These are phyloP conservation scores for Strobilomyces echinocephalus DNA, from an alignment of 768 basidiomycete genomes.

Conservation along the genomic window DNA sequence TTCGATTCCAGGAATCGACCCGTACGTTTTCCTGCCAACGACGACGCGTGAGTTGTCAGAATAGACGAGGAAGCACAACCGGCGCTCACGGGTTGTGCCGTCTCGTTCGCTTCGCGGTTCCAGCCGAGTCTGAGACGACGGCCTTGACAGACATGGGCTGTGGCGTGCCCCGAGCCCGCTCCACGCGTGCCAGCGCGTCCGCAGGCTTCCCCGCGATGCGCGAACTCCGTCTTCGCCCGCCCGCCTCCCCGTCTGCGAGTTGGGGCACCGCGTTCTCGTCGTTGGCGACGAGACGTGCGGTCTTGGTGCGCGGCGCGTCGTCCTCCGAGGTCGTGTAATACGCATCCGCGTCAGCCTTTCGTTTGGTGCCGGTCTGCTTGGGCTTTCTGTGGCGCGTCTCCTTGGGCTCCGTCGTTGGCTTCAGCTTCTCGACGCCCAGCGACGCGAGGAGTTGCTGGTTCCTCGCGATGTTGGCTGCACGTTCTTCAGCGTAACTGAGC, in stretches of 20 bases:
- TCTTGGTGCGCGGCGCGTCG: conserved; percentile 26
- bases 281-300: conserved; percentile 7
- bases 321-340: conserved; percentile 23
- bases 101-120: conserved; percentile 31
- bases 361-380: conserved; percentile 33
- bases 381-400: conserved; percentile 30
- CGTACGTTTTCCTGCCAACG: conserved; percentile 63
- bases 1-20: conserved; percentile 70
- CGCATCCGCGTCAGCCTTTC: conserved; percentile 31
- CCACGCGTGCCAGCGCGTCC: conserved; percentile 43
- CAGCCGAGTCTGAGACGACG: conserved; percentile 33
- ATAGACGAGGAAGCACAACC: neutral
- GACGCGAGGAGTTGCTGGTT: conserved; percentile 42
- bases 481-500: conserved; percentile 32
- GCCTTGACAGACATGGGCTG: conserved; percentile 37
- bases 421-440: conserved; percentile 38
- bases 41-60: conserved; percentile 7
- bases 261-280: conserved; percentile 19
- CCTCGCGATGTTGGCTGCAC: conserved; percentile 34
- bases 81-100: conserved; percentile 30
- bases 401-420: conserved; percentile 45
- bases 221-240: conserved; percentile 54
- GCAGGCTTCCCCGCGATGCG: conserved; percentile 54
- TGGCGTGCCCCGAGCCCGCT: conserved; percentile 33
- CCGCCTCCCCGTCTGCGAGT: neutral